phyloP scores from a whole-genome alignment of 176 grass and related monocot genomes.

The Phoenix roebelenii region DNA sequence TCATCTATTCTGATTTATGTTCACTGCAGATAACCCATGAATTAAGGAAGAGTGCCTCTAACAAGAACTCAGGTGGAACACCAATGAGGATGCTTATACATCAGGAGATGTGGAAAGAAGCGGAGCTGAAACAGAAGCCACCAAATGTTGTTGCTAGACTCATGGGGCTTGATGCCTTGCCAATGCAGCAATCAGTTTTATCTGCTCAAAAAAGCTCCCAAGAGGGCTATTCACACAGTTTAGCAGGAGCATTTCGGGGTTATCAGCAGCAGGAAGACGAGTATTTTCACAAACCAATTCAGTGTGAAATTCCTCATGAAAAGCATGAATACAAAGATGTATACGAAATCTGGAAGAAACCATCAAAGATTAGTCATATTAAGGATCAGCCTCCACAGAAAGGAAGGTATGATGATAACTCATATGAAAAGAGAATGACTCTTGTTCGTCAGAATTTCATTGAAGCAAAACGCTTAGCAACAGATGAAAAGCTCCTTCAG shows the following conservation, averaged over 20 bases:
- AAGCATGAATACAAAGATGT: slow-evolving; percentile 14
- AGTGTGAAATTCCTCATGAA: background rate
- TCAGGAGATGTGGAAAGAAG: slow-evolving; percentile 84
- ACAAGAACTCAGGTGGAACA: slow-evolving; percentile 41
- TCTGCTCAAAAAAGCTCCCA: slow-evolving; percentile 2
- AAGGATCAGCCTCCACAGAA: slow-evolving; percentile 16
- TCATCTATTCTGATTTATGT: background rate
- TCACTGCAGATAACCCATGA: slow-evolving; percentile 35
- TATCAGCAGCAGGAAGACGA: slow-evolving; percentile 40
- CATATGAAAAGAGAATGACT: slow-evolving; percentile 68
- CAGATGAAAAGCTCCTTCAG: slow-evolving; percentile 78
- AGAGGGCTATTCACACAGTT: slow-evolving; percentile 23
- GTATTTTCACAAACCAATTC: slow-evolving; percentile 23
- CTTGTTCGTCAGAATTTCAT: slow-evolving; percentile 77
- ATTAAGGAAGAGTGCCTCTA: slow-evolving; percentile 27
- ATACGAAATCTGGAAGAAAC: slow-evolving; percentile 15
- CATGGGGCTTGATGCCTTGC: slow-evolving; percentile 71
- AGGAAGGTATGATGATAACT: slow-evolving; percentile 30
- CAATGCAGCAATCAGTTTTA: slow-evolving; percentile 27
- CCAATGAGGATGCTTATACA: slow-evolving; percentile 84
- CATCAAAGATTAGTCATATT: slow-evolving; percentile 24
- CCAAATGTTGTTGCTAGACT: slow-evolving; percentile 73
- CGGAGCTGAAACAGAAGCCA: slow-evolving; percentile 36
- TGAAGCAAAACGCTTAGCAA: slow-evolving; percentile 74
- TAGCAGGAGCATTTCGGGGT: slow-evolving; percentile 16